Evolutionary conservation across 805 yeast species (phyloP), one percentile per base, ranked within the genome.

Genomic region (Kodamaea leandrae): DNA sequence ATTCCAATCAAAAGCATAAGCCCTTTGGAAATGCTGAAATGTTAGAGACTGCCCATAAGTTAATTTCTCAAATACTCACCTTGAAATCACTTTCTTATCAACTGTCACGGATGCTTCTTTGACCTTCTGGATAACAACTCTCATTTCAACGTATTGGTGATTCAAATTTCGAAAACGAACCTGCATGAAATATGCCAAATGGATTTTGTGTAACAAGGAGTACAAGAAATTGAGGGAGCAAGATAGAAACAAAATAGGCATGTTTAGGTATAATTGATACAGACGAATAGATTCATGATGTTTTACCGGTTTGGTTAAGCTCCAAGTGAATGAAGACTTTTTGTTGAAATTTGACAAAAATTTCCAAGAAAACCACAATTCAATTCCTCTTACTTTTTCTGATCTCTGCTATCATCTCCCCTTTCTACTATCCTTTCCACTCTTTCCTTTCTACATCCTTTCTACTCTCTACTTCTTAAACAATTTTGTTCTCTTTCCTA

Each of bases 91-190:
- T 37, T 72, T 57, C 6, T 71, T 67, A 38, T 89, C 87, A 0
- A 93, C 99, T 0, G 87, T 78, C 0, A 93, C 99, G 0, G 96
- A 83, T 0, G 97, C 98, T 35, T 76, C 73, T 46, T 84, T 86
- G 5, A 91, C 98, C 55, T 86, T 80, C 58, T 93, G 99, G 24
- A 93, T 77, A 1, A 93, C 96, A 3, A 90, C 87, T 59, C 81
- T 83, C 99, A 91, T 91, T 27, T 16, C 4, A n/a, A n/a, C n/a
- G n/a, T n/a, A n/a, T n/a, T n/a, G n/a, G n/a, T n/a, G n/a, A n/a
- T n/a, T n/a, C n/a, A n/a, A n/a, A n/a, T n/a, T n/a, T n/a, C n/a
- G 10, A 12, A 7, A 23, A n/a, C n/a, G n/a, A n/a, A n/a, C n/a
- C n/a, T n/a, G n/a, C n/a, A n/a, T n/a, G n/a, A n/a, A n/a, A n/a